Percentiles rank a stretch among this genome's conserved stretches.
Evolutionary conservation across 768 basidiomycete genomes (phyloP).

Genomic region (Leccinum boreale): DNA sequence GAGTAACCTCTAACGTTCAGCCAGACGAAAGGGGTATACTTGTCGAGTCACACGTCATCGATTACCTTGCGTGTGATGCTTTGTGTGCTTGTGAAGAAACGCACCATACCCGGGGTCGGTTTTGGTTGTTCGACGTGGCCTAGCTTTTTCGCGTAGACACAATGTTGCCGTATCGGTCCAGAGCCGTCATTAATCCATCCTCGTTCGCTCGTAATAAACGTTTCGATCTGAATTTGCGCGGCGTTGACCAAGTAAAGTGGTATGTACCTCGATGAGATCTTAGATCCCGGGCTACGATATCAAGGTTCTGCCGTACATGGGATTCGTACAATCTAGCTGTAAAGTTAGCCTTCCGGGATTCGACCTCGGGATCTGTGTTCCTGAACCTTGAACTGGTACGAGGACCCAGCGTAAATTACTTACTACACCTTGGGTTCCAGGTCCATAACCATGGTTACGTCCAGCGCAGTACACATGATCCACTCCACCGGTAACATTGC

Average conservation of each 20-base stretch:
- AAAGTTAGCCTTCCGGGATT: background rate
- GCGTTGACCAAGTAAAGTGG: background rate
- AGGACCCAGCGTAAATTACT: background rate
- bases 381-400: background rate
- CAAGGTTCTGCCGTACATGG: conserved; percentile 11
- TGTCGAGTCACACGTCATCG: conserved; percentile 16
- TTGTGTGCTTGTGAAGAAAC: conserved; percentile 5
- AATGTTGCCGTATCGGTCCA: conserved; percentile 2
- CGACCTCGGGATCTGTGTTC: conserved; percentile 3
- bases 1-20: background rate
- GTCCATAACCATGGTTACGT: background rate
- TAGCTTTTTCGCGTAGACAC: conserved; percentile 10
- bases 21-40: background rate
- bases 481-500: background rate
- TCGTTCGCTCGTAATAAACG: background rate
- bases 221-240: background rate
- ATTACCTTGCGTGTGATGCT: conserved; percentile 1
- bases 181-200: background rate
- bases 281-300: background rate
- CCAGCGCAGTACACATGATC: background rate
- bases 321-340: background rate
- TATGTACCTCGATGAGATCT: background rate
- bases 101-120: background rate
- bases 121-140: background rate
- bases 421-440: background rate